These are phyloP conservation scores for Syzygium aromaticum DNA, from an alignment of 345 rosid genomes.

Conservation along the genomic window DNA sequence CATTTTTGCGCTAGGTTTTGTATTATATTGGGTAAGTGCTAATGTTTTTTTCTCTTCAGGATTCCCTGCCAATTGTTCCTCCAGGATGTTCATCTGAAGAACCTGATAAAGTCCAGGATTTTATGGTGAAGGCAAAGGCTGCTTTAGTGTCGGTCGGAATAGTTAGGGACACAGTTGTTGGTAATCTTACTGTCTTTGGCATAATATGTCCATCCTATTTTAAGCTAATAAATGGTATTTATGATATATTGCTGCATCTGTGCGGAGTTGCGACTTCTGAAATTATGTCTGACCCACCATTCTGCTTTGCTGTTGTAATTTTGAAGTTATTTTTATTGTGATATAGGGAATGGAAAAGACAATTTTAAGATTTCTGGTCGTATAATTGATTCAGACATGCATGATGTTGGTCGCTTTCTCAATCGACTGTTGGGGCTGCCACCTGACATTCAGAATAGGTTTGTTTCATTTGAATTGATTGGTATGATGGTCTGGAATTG, in stretches of 20 bases:
- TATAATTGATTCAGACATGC: conserved; percentile 97
- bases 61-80: conserved; percentile 81
- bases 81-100: conserved; percentile 88
- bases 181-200: conserved; percentile 26
- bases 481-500: not conserved
- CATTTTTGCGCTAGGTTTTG: not conserved
- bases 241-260: not conserved
- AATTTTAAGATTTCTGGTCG: conserved; percentile 79
- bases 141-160: conserved; percentile 98
- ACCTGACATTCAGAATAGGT: conserved; percentile 97
- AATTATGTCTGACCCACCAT: not conserved
- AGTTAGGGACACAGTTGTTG: conserved; percentile 78
- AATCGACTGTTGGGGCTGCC: conserved; percentile 95
- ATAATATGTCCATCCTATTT: not conserved
- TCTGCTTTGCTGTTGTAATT: not conserved
- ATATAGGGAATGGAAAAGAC: conserved; percentile 81
- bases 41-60: conserved; percentile 45
- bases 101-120: conserved; percentile 75
- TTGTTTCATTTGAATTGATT: conserved; percentile 5
- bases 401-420: conserved; percentile 90
- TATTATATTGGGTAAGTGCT: conserved; percentile 3
- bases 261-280: not conserved
- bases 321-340: conserved; percentile 4
- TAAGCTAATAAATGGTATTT: not conserved
- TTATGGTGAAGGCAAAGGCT: conserved; percentile 84